A percentile compares a stretch with the other conserved stretches of the same genome.
phyloP scores from a whole-genome alignment of 2,329 filamentous ascomycete species.

The Penicillium sp. region DNA sequence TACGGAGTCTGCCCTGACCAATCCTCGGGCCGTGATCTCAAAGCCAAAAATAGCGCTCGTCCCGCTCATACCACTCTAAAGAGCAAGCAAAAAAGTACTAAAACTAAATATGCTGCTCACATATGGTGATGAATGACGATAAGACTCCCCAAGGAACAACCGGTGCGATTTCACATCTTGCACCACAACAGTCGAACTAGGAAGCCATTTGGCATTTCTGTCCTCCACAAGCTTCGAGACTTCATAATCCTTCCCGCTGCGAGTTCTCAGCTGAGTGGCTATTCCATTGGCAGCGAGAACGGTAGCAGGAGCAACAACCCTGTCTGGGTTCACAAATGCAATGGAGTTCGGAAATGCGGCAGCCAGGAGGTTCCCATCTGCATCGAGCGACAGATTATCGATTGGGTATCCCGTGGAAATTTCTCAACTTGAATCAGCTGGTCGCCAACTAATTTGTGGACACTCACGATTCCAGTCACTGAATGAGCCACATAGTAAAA shows the following conservation, averaged over 20 bases:
- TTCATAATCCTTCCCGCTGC: background rate
- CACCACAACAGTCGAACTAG: background rate
- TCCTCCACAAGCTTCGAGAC: background rate
- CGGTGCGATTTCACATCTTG: background rate
- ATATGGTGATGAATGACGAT: slow-evolving; percentile 27
- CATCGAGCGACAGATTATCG: background rate
- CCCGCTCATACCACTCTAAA: background rate
- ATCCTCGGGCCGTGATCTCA: background rate
- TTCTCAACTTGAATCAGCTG: background rate
- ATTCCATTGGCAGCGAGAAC: background rate
- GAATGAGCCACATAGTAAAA: background rate
- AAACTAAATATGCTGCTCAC: slow-evolving; percentile 7
- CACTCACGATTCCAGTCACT: background rate
- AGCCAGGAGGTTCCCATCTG: background rate
- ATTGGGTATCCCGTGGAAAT: background rate
- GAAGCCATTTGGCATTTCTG: background rate
- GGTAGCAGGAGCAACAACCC: background rate
- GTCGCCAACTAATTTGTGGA: background rate
- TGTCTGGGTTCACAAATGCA: background rate
- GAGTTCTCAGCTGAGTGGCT: background rate
- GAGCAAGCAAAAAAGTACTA: background rate
- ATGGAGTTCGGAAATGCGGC: background rate
- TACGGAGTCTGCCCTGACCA: background rate
- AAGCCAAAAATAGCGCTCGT: background rate
- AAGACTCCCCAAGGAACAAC: slow-evolving; percentile 21